These are phyloP conservation scores for Candida gorgasii DNA, from an alignment of 805 yeast genomes.

Conservation along the genomic window DNA sequence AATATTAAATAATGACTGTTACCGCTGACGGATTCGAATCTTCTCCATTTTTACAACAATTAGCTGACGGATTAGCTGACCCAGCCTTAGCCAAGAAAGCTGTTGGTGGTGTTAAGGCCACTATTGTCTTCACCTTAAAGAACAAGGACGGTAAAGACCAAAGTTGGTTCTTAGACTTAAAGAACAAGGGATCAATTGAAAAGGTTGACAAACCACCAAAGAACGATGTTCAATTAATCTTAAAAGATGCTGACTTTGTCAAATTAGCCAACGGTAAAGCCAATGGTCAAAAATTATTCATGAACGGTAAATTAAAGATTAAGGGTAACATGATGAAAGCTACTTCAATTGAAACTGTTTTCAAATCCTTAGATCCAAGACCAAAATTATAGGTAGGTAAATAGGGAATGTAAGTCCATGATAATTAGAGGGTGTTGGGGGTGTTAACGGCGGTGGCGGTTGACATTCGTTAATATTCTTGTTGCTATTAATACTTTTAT, in stretches of 20 bases:
- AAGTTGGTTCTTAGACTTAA: constrained; percentile 70
- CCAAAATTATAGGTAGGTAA: constrained; percentile 41
- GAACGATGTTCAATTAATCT: constrained; percentile 62
- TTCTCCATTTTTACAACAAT: constrained; percentile 41
- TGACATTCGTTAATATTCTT: no score
- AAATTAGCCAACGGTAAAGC: constrained; percentile 76
- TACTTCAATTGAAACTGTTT: constrained; percentile 66
- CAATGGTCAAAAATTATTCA: constrained; percentile 80
- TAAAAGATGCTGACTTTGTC: constrained; percentile 69
- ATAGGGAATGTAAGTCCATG: constrained; percentile 1
- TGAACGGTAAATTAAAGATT: constrained; percentile 82
- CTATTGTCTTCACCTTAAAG: constrained; percentile 66
- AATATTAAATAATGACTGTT: constrained; percentile 22
- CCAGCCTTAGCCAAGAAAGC: constrained; percentile 38
- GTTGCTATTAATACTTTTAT: no score
- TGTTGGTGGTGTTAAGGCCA: constrained; percentile 53
- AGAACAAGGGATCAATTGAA: constrained; percentile 51
- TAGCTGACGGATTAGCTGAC: constrained; percentile 40
- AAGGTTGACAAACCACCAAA: constrained; percentile 49
- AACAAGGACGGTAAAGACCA: constrained; percentile 59
- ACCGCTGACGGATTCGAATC: constrained; percentile 45
- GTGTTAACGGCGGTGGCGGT: no score
- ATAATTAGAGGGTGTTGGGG: no score
- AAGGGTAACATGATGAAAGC: constrained; percentile 94
- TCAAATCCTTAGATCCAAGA: constrained; percentile 51